Base-by-base conservation (phyloP, 1,284 basidiomycete species). In the Apiotrichum sp. region DNA sequence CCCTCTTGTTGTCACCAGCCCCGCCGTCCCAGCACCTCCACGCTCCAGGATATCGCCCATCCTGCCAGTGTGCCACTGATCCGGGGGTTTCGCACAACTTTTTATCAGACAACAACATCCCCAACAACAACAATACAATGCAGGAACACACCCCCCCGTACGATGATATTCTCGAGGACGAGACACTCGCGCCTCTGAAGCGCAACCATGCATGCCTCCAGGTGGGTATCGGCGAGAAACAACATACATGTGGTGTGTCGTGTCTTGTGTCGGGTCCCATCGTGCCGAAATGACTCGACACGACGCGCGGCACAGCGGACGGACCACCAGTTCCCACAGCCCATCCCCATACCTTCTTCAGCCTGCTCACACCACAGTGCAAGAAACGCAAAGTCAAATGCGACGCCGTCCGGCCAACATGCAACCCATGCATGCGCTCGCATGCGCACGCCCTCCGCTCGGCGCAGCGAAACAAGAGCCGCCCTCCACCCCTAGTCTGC, bases 301-400 rank as follows among this genome's bases (percentile, higher is more conserved):
- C 36, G 36, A 38, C 36, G 36, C 36, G 36, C 36, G 36, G 36
- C 36, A 38, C 36, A 8, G 8, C 13, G 36, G 36, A 38, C 36
- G 13, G 7, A 13, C 36, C 36, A 38, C 36, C 36, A 38, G 7
- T 13, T 38, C 36, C 13, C 36, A 38, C 9, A 34, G 4, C 14
- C n/a, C 29, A 4, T 13, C n/a, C 41, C n/a, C 32, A 34, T 16
- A 5, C 44, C 31, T 11, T 29, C 42, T 29, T 13, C 42, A 14
- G 11, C 42, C 5, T n/a, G 7, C 11, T 22, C 34, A 53, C 46
- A 4, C 36, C 9, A 1, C 63, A 72, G 60, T 74, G 72, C 62
- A 74, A 74, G 63, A 70, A 70, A 52, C 65, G 72, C 16, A 74
- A 74, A 53, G 69, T 72, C 35, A 72, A 72, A 56, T 74, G 72